Conservation (phyloP, 495 filamentous ascomycete species). For the Talaromyces thailandensis region DNA sequence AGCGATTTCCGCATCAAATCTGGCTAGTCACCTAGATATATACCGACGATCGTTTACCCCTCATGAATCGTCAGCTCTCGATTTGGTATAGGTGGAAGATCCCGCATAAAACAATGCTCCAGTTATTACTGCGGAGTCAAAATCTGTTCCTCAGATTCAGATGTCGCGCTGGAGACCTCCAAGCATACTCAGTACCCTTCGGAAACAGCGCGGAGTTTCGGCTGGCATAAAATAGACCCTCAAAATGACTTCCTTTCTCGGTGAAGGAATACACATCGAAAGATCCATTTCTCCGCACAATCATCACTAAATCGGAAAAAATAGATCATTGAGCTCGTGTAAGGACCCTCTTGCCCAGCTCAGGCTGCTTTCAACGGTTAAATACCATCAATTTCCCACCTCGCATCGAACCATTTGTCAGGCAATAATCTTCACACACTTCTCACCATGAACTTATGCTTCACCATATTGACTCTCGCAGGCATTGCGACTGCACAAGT, state of each 20-base stretch:
- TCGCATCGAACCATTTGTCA: not conserved
- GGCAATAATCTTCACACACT: not conserved
- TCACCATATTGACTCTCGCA: constrained; percentile 12
- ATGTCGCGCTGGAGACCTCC: not conserved
- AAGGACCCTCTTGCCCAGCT: not conserved
- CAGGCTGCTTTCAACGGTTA: not conserved
- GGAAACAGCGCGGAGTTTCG: not conserved
- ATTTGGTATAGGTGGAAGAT: not conserved
- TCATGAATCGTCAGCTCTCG: not conserved
- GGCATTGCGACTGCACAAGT: not conserved
- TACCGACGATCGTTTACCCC: not conserved
- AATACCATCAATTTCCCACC: not conserved
- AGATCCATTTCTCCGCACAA: not conserved
- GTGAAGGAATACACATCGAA: not conserved
- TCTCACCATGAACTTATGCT: not conserved
- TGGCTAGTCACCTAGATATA: not conserved
- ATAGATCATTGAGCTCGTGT: not conserved
- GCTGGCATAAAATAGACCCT: too few relatives aligned
- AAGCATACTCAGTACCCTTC: not conserved
- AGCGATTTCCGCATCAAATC: too few relatives aligned
- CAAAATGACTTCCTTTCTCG: too few relatives aligned
- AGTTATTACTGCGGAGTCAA: not conserved
- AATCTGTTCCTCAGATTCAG: not conserved
- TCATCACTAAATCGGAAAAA: not conserved
- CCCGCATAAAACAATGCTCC: not conserved